A percentile compares a stretch with the other conserved stretches of the same genome.
Conservation (phyloP, 2,329 filamentous ascomycete genomes). For the Pseudogymnoascus sp. region DNA sequence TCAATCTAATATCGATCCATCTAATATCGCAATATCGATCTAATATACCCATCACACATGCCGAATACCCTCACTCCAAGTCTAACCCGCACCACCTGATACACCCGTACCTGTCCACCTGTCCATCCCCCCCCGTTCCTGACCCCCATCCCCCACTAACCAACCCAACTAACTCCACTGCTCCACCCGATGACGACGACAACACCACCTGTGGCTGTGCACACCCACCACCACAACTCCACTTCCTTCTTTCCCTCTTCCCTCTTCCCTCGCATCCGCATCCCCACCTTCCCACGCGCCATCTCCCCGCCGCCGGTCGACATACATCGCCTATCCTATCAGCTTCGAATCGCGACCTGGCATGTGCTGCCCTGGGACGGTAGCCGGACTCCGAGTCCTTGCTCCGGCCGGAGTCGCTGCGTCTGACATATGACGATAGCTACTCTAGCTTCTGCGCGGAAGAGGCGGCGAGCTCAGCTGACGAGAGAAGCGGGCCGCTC, state of each 20-base stretch:
- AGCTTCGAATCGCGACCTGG: too few species aligned
- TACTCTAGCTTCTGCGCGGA: not conserved
- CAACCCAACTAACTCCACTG: not conserved
- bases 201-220: not conserved
- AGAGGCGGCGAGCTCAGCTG: not conserved
- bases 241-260: too few species aligned
- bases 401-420: too few species aligned
- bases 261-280: too few species aligned
- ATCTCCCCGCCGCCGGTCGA: not conserved
- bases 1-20: not conserved
- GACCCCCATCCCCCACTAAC: not conserved
- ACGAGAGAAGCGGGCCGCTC: not conserved
- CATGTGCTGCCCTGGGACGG: too few species aligned
- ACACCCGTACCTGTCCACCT: too few species aligned
- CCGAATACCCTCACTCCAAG: too few species aligned
- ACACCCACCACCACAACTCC: too few species aligned
- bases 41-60: not conserved
- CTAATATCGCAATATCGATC: too few species aligned
- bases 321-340: too few species aligned
- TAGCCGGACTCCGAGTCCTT: too few species aligned
- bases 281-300: not conserved
- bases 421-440: not conserved
- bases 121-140: not conserved
- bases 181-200: not conserved
- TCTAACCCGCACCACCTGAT: too few species aligned